phyloP scores from a whole-genome alignment of 2,329 filamentous ascomycete genomes.

The Epichloe sylvatica region DNA sequence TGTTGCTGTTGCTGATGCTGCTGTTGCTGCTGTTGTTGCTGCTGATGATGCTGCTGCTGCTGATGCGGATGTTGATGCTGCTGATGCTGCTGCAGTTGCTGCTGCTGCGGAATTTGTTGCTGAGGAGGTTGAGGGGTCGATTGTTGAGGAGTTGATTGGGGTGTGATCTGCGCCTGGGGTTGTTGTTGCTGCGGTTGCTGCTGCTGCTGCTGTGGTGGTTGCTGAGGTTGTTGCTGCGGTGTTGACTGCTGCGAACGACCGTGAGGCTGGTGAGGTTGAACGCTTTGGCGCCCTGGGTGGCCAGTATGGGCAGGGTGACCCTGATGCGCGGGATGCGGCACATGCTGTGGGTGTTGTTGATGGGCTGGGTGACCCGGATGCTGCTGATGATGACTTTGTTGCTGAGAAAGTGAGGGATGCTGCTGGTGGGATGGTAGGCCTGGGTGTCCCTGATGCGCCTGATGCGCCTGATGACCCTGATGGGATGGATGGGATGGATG shows the following conservation, averaged over 20 bases:
- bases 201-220: conserved; percentile 12
- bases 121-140: conserved; percentile 13
- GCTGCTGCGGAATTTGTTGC: conserved; percentile 8
- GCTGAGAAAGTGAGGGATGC: conserved; percentile 9
- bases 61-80: conserved; percentile 16
- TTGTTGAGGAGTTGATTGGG: conserved; percentile 9
- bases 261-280: conserved; percentile 11
- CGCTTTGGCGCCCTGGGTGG: conserved; percentile 15
- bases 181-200: conserved; percentile 17
- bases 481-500: conserved; percentile 17
- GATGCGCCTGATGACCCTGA: conserved; percentile 11
- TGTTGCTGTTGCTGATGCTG: conserved; percentile 10
- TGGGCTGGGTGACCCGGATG: conserved; percentile 9
- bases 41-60: not conserved
- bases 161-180: conserved; percentile 7
- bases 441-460: conserved; percentile 14
- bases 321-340: conserved; percentile 15
- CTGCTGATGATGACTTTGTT: conserved; percentile 15
- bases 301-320: conserved; percentile 9
- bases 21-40: conserved; percentile 11
- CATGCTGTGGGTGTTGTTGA: conserved; percentile 12
- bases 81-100: conserved; percentile 9
- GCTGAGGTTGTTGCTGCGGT: conserved; percentile 14
- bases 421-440: conserved; percentile 14
- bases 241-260: conserved; percentile 18